Evolutionary conservation across 495 filamentous ascomycete species (phyloP).

Genomic region (Cenococcum geophilum): DNA sequence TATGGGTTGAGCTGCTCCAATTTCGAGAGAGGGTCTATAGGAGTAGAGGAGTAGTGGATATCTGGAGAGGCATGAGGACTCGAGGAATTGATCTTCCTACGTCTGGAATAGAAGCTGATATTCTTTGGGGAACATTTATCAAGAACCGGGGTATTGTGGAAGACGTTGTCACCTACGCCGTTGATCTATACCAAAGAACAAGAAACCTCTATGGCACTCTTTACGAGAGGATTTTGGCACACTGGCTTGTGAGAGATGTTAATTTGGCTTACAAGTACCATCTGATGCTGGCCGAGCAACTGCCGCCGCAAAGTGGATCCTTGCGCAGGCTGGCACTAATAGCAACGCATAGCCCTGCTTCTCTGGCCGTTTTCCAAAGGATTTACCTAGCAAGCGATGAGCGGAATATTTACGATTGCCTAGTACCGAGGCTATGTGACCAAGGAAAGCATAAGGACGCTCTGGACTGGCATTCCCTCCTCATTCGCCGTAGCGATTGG

Average conservation of each 20-base stretch:
- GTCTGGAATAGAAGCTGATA: slow-evolving; percentile 44
- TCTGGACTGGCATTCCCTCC: slow-evolving; percentile 54
- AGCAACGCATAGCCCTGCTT: slow-evolving; percentile 35
- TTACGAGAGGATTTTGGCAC: slow-evolving; percentile 47
- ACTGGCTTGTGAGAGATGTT: slow-evolving; percentile 48
- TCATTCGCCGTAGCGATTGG: slow-evolving; percentile 46
- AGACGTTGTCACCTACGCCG: slow-evolving; percentile 51
- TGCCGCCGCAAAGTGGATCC: slow-evolving; percentile 29
- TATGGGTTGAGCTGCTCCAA: slow-evolving; percentile 62
- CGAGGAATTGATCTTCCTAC: slow-evolving; percentile 47
- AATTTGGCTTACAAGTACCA: slow-evolving; percentile 31
- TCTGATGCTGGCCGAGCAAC: slow-evolving; percentile 12
- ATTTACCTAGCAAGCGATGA: slow-evolving; percentile 42
- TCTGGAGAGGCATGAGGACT: slow-evolving; percentile 57
- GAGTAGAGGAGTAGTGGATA: slow-evolving; percentile 49
- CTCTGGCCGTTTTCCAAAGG: slow-evolving; percentile 45
- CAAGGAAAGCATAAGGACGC: slow-evolving; percentile 47
- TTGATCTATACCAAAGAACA: slow-evolving; percentile 44
- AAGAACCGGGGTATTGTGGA: slow-evolving; percentile 45
- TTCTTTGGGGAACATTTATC: slow-evolving; percentile 53
- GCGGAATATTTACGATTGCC: slow-evolving; percentile 53
- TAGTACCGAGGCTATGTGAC: slow-evolving; percentile 53
- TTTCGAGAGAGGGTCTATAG: slow-evolving; percentile 58
- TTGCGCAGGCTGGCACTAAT: slow-evolving; percentile 28
- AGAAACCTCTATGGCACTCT: slow-evolving; percentile 44